Evolutionary conservation across 164 flowering plant species (phyloP), one percentile per base, ranked within the genome.

Genomic region (Hamamelis virginiana): DNA sequence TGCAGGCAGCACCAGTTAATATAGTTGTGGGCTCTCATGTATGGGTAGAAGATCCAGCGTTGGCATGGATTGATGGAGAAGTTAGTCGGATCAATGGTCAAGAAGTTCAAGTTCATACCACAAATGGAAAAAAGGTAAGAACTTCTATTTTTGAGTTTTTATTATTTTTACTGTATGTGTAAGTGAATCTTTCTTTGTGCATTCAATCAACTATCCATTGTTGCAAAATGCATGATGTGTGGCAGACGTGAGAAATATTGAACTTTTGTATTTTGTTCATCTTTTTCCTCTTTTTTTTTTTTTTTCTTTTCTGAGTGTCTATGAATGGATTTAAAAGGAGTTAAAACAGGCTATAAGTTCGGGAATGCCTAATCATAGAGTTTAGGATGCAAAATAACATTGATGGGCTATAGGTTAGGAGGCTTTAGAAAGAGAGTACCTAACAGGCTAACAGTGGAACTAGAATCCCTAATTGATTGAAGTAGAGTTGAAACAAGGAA

Each of bases 1-100:
- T 78, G 62, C 77, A 86, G 90, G 80, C 79, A 72, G 66, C 74
- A 22, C 80, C 87, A 26, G 81, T 74, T 45, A 80, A 78, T 65
- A 77, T 82, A 21, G 74, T 80, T 58, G 89, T 87, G 10, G 91
- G 89, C 22, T 85, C 89, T 71, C 91, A 81, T 74, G 91, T 87
- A 22, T 87, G 88, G 88, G 84, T 76, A 43, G 88, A 83, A 80
- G 89, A 87, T 68, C 81, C 81, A 11, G 74, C 1, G 15, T 41
- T 73, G 55, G 91, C 91, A 27, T 87, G 91, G 91, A 71, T 85
- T 77, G 91, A 80, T 82, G 91, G 91, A 28, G 84, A 81, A 68
- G 86, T 83, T 74, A 48, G 59, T 26, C 78, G 67, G 46, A 78
- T 85, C 38, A 82, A 69, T 72, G 87, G 86, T 53, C 82, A 80